Base-by-base conservation (phyloP, 23 red algal genomes). In the Gracilariopsis chorda region DNA sequence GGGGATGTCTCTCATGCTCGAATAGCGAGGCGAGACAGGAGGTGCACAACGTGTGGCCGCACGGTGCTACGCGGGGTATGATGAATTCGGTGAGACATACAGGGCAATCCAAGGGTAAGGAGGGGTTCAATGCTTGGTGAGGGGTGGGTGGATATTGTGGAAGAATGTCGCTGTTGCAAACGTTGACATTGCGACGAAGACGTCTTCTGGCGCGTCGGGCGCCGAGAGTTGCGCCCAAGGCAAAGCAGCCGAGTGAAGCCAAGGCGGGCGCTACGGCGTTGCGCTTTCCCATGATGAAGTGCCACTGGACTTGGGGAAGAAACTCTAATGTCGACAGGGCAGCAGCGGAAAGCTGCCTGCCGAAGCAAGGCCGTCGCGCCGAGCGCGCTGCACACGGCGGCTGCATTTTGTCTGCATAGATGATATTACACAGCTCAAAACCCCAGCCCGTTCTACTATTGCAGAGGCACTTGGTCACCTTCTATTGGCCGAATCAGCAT, bases 21-120 rank as follows among this genome's bases (percentile, higher is more conserved):
- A 72, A 68, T 17, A 91, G 75, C 7, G 88, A 39, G 45, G 51
- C 51, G 9, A 91, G 51, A 49, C 88, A 91, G 13, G 88, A 32
- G 23, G 88, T 81, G 62, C 88, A 91, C 6, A 91, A 35, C 12
- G 88, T 91, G 40, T 91, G 88, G 4, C 88, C 88, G 32, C 88
- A 91, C 0, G 75, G 75, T 57, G 75, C 62, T 40, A 91, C 88
- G 36, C 88, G 73, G 3, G 88, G 88, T 6, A 91, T 45, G 12
- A 91, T 46, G 7, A 91, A 21, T 39, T 91, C 88, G 39, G 56
- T 57, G 37, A 91, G 88, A 60, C 88, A 91, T 20, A 91, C 58
- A 14, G 77, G 75, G 51, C 88, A 91, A 56, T 91, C 85, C n/a
- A 89, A 63, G 28, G 69, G 48, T 45, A 59, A 10, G 11, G 76